phyloP scores from a whole-genome alignment of 345 rosid species.

The Geranium brycei region DNA sequence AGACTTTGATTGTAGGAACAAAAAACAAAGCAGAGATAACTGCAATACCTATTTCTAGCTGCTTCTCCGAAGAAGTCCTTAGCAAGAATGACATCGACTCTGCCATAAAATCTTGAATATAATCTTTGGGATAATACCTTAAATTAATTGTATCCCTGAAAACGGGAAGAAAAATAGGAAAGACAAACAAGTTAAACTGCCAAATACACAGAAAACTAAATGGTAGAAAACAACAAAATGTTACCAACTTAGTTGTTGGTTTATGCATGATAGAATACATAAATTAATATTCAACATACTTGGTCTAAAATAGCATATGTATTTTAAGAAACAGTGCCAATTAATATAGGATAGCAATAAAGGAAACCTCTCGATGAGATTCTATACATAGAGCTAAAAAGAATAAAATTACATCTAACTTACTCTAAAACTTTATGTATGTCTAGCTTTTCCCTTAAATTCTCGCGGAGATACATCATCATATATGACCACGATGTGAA shows the following conservation, averaged over 20 bases:
- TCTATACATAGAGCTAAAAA: neutral
- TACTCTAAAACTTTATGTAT: slow-evolving; percentile 50
- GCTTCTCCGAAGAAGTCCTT: slow-evolving; percentile 53
- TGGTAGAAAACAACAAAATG: neutral
- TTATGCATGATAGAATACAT: too few species aligned
- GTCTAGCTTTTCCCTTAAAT: slow-evolving; percentile 31
- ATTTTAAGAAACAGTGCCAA: neutral
- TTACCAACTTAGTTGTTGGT: neutral
- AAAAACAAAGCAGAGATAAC: too few species aligned
- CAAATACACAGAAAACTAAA: neutral
- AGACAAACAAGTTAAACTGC: neutral
- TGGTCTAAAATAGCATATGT: too few species aligned
- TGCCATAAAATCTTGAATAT: slow-evolving; percentile 63
- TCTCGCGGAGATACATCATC: slow-evolving; percentile 55
- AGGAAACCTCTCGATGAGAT: neutral
- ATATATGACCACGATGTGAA: slow-evolving; percentile 62
- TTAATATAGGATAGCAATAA: too few species aligned
- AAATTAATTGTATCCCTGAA: slow-evolving; percentile 52
- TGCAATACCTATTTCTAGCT: slow-evolving; percentile 45
- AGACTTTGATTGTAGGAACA: neutral
- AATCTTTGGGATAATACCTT: slow-evolving; percentile 56
- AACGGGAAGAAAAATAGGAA: slow-evolving; percentile 13
- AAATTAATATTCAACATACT: too few species aligned
- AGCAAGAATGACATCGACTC: slow-evolving; percentile 69
- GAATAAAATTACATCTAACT: slow-evolving; percentile 11